phyloP scores from a whole-genome alignment of 2,329 filamentous ascomycete genomes.

The Fusarium pseudonygamai region DNA sequence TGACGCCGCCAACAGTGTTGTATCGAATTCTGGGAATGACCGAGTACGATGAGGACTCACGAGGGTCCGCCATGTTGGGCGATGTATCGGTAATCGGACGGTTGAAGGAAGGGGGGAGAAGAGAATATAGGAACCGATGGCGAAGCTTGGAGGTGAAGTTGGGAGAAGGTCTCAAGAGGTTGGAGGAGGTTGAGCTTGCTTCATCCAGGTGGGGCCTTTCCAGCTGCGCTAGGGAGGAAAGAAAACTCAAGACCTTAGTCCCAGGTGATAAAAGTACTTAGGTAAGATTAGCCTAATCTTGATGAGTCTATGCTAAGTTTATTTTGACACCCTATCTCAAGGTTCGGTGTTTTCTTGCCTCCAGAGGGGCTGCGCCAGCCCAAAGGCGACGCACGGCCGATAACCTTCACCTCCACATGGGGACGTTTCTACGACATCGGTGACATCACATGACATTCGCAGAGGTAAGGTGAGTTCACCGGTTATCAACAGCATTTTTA shows the following conservation, averaged over 20 bases:
- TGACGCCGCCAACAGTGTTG: conserved; percentile 98
- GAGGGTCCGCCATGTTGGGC: conserved; percentile 63
- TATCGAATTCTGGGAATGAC: conserved; percentile 78
- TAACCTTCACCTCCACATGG: conserved; percentile 34
- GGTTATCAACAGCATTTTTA: not conserved
- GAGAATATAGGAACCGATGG: conserved; percentile 27
- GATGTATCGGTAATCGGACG: conserved; percentile 33
- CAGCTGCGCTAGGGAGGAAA: conserved; percentile 24
- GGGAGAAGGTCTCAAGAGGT: conserved; percentile 46
- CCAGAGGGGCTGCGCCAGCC: conserved; percentile 28
- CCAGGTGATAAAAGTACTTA: too few species aligned
- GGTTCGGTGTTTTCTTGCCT: too few species aligned
- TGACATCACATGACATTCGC: conserved; percentile 54
- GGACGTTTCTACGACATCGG: conserved; percentile 23
- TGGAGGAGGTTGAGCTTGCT: conserved; percentile 54
- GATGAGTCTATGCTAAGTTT: too few species aligned
- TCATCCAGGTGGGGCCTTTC: conserved; percentile 49
- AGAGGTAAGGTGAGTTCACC: not conserved
- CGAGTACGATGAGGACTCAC: conserved; percentile 68
- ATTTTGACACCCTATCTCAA: too few species aligned
- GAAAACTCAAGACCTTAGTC: too few species aligned
- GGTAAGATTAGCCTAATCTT: too few species aligned
- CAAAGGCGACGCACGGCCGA: conserved; percentile 42
- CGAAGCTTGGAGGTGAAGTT: conserved; percentile 40
- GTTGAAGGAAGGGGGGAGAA: conserved; percentile 20